Evolutionary conservation across 495 filamentous ascomycete species (phyloP), one percentile per base, ranked within the genome.

Genomic region (Penicillium steckii): DNA sequence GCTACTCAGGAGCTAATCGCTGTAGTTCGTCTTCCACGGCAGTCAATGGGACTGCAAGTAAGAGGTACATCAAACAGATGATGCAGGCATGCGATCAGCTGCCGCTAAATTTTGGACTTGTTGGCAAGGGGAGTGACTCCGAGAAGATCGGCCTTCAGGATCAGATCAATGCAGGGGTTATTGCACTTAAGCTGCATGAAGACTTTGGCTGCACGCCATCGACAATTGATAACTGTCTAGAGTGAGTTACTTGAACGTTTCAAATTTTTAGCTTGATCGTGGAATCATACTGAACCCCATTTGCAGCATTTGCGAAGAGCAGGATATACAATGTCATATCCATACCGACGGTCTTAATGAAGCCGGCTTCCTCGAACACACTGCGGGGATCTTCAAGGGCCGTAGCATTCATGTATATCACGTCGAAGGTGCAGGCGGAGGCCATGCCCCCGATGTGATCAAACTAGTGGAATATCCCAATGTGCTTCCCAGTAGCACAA

Each of bases 321-420:
- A 87, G 35, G 94, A 98, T 55, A 82, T 97, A 37, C 94, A 98
- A 61, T 95, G 89, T 58, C 85, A 97, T 51, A 97, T 98, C 62
- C 94, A 98, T 67, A 97, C 94, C 3, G 94, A 98, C 68, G 97
- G 95, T 0, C 82, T 98, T 33, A 98, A 98, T 70, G 94, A 98
- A 70, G 92, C 89, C 38, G 94, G 94, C 19, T 98, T 95, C 68
- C 93, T 98, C 37, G 95, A 97, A 69, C 87, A 91, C 52, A 96
- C 93, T 30, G 86, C 95, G 55, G 78, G 78, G 19, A 85, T 94
- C 24, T 90, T 97, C 80, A 91, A 91, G 68, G 80, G 84, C 62
- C 88, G 94, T 49, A 89, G 90, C 4, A 96, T 98, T 60, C 94
- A 98, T 75, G 96, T 95, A 12, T 98, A 98, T 73, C 94, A 98